Evolutionary conservation across 2,329 filamentous ascomycete genomes (phyloP), one percentile per base, ranked within the genome.

Genomic region (Fusarium acutatum): DNA sequence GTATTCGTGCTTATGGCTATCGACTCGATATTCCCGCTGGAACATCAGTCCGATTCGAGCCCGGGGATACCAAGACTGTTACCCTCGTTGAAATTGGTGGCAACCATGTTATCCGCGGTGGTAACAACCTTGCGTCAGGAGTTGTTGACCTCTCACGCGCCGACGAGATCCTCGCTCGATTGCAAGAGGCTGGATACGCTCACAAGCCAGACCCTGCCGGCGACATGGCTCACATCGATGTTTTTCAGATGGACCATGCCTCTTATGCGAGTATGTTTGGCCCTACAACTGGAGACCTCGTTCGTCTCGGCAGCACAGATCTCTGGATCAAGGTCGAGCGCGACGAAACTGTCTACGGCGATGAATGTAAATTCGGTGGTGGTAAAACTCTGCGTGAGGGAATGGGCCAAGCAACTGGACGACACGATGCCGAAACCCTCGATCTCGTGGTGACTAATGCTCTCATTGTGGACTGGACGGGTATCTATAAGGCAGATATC

Each of bases 401-500:
- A 37, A 98, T 98, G 95, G 96, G 95, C 7, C 95, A 98, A 84
- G 94, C 95, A 10, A 92, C 92, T 30, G 95, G 94, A 9, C 88
- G 94, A 47, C 83, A 88, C 0, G 92, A 96, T 77, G 85, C 87
- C 6, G 91, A 95, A 30, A 90, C 90, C 30, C 84, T 98, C 66
- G 96, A 98, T 80, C 89, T 96, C 52, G 94, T 97, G 30, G 90
- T 98, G 67, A 94, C 92, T 4, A 98, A 98, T 78, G 96, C 95
- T 10, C 84, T 98, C 72, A 92, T 98, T 41, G 88, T 98, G 26
- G 96, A 98, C 84, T 97, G 93, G 89, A 92, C 89, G 3, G 96
- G 96, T 53, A 97, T 98, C 79, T 97, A 94, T 87, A 98, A 98
- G 84, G 96, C 95, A 11, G 96, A 98, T 81, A 97, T 98, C 80